These are phyloP conservation scores for Pyrenophora seminiperda DNA, from an alignment of 2,329 filamentous ascomycete genomes.

Conservation along the genomic window DNA sequence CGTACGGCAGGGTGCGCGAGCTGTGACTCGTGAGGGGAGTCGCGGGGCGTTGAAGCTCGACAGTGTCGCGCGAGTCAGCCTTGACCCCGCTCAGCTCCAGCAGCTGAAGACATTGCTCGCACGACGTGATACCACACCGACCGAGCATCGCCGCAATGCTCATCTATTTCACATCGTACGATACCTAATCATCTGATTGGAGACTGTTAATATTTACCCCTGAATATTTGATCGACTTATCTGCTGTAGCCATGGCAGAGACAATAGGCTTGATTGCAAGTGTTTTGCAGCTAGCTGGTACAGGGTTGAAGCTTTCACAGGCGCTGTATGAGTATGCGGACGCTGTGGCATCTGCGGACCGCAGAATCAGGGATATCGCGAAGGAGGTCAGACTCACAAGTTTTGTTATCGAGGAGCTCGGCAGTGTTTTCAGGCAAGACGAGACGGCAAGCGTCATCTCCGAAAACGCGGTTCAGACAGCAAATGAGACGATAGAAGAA, in stretches of 20 bases:
- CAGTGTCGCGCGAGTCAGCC: slow-evolving; percentile 1
- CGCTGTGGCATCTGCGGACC: slow-evolving; percentile 36
- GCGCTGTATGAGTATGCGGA: slow-evolving; percentile 41
- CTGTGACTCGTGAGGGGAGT: too few species aligned
- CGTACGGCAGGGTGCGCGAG: too few species aligned
- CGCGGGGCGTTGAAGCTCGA: too few species aligned
- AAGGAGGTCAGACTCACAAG: slow-evolving; percentile 38
- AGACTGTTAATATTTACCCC: not conserved
- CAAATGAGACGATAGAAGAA: slow-evolving; percentile 36
- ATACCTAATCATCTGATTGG: not conserved
- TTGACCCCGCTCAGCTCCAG: not conserved
- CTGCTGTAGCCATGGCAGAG: slow-evolving; percentile 29
- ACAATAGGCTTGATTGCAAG: slow-evolving; percentile 33
- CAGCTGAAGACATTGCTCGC: not conserved
- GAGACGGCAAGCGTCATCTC: slow-evolving; percentile 32
- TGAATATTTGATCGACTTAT: not conserved
- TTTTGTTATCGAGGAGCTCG: slow-evolving; percentile 37
- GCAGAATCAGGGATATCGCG: slow-evolving; percentile 36
- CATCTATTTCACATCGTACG: too few species aligned
- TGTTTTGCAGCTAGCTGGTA: slow-evolving; percentile 39
- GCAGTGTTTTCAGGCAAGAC: slow-evolving; percentile 32
- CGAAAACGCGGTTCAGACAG: slow-evolving; percentile 30
- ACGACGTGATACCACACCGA: not conserved
- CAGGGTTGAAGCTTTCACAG: slow-evolving; percentile 37
- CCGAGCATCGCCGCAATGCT: not conserved